Base-by-base conservation (phyloP, 2,329 filamentous ascomycete species). In the Fusarium hostae region DNA sequence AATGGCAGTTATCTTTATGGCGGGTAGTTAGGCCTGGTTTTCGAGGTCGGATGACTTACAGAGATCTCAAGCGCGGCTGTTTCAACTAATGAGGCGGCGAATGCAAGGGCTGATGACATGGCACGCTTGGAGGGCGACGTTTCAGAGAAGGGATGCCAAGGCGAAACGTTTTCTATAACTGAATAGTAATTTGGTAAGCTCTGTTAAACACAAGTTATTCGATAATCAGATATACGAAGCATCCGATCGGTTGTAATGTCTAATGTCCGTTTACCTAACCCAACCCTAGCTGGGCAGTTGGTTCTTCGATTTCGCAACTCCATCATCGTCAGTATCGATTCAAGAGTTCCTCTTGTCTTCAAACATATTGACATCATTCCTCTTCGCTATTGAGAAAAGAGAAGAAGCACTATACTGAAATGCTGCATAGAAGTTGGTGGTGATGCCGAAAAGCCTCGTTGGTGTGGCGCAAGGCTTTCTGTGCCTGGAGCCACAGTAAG, bases 391-490 rank as follows among this genome's bases (percentile, higher is more conserved):
- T 40, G 8, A 22, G 34, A 66, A 28, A 47, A 40, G 28, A 55
- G 26, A 40, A 47, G 35, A 20, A 28, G 9, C 37, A 30, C 6
- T 5, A 24, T 22, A 22, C 16, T 5, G 32, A 44, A 12, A 10
- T 24, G 3, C 16, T 35, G 44, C 40, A 58, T 52, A 57, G 11
- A 16, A 55, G 48, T 63, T 51, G 43, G 55, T 69, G 66, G 65
- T 69, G 45, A 68, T 26, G 66, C 52, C 59, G 52, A 59, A 69
- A 65, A 71, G 68, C 68, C 68, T 71, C 34, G 55, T 50, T 64
- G 41, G 43, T 55, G 68, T 59, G 68, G 68, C 63, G 55, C 68
- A 61, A 66, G 51, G 48, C 54, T 24, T 39, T 41, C 37, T 40
- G 59, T 69, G 65, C 48, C 59, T 60, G 37, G 68, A 60, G 68